These are phyloP conservation scores for Fusarium solani-melongenae DNA, from an alignment of 2,329 filamentous ascomycete genomes.

Conservation along the genomic window DNA sequence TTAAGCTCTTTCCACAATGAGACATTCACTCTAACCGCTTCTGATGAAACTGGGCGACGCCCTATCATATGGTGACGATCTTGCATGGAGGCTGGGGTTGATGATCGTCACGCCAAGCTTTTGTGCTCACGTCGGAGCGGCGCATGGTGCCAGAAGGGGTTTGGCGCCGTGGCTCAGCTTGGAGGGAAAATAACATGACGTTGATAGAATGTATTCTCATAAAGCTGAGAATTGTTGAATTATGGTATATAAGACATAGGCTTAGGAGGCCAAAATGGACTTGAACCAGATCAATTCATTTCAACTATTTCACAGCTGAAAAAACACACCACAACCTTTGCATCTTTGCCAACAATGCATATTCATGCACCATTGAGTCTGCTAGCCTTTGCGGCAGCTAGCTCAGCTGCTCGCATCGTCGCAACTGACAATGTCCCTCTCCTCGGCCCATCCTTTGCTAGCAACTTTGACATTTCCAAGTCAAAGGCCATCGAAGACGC, in stretches of 20 bases:
- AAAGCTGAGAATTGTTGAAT: not conserved
- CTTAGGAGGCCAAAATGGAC: not conserved
- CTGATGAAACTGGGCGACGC: not conserved
- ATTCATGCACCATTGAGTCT: not conserved
- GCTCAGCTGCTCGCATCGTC: constrained; percentile 5
- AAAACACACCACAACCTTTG: not conserved
- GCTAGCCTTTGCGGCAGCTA: not conserved
- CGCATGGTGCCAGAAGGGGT: not conserved
- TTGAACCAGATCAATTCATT: not conserved
- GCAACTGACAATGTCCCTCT: constrained; percentile 33
- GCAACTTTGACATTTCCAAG: constrained; percentile 33
- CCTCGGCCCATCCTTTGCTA: constrained; percentile 34
- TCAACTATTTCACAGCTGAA: not conserved
- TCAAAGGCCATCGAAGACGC: constrained; percentile 11
- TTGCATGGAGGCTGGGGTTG: not conserved
- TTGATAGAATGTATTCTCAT: not conserved
- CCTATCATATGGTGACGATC: not conserved
- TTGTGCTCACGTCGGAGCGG: not conserved
- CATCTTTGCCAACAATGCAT: not conserved
- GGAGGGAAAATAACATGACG: not conserved
- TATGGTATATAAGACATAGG: not conserved
- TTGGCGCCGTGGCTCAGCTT: not conserved
- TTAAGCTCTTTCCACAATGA: not conserved
- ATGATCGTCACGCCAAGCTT: not conserved
- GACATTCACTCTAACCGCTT: not conserved